phyloP scores from a whole-genome alignment of 495 filamentous ascomycete genomes.

The Trichocladium uniseriatum region DNA sequence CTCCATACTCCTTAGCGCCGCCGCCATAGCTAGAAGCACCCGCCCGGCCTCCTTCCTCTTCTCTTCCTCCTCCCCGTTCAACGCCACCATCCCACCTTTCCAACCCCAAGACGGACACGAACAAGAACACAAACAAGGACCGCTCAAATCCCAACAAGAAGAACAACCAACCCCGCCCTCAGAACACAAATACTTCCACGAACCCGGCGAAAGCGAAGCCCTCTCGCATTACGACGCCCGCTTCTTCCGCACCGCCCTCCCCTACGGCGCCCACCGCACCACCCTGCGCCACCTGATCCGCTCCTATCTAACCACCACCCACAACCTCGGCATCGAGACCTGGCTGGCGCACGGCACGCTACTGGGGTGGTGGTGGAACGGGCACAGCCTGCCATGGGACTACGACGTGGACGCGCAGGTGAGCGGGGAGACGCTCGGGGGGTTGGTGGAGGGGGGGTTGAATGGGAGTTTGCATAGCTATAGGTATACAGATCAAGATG shows the following conservation, averaged over 20 bases:
- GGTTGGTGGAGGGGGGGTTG: conserved; percentile 51
- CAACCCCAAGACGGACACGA: not conserved
- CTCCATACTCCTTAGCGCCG: conserved; percentile 1
- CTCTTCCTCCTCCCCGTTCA: not conserved
- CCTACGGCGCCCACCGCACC: conserved; percentile 53
- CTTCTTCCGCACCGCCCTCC: conserved; percentile 52
- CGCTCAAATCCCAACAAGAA: not conserved
- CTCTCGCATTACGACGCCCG: conserved; percentile 65
- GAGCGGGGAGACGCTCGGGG: conserved; percentile 49
- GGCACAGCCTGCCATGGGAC: conserved; percentile 76
- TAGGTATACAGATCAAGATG: conserved; percentile 30
- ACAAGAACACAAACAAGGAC: conserved; percentile 24
- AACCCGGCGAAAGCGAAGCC: conserved; percentile 48
- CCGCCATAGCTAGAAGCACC: not conserved
- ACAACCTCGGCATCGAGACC: conserved; percentile 57
- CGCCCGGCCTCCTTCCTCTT: not conserved
- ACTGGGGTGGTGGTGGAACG: conserved; percentile 90
- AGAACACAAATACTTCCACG: conserved; percentile 41
- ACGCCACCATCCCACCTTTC: not conserved
- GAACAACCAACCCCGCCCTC: not conserved
- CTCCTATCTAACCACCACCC: conserved; percentile 61
- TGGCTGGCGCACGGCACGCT: conserved; percentile 87
- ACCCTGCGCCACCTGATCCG: conserved; percentile 60
- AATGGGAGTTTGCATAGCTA: conserved; percentile 61
- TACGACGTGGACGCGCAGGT: conserved; percentile 84